Base-by-base conservation (phyloP, 2,329 filamentous ascomycete species). In the Sclerotinia minor region DNA sequence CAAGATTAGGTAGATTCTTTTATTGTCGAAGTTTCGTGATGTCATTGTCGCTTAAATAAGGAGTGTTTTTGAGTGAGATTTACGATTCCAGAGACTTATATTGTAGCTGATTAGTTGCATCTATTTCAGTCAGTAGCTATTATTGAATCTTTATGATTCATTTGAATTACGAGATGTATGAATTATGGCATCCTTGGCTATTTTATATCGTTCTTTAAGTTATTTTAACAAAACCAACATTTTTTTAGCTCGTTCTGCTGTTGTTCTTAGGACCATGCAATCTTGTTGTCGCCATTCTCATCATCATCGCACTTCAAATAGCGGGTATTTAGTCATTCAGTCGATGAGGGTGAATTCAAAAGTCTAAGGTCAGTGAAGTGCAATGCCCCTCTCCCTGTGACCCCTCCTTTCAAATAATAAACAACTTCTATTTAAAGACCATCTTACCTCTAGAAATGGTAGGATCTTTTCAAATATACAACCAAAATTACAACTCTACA, bases 41-140 rank as follows among this genome's bases (percentile, higher is more conserved):
- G n/a, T 15, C 0, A 41, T 52, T 63, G 29, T 63, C 59, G 59
- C 59, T 50, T 63, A 63, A 63, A 38, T 8, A 50, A 50, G 59
- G 59, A 63, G 59, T 9, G 4, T 50, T 19, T 63, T 11, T 47
- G 9, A 9, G 9, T 63, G 19, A 19, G 6, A 38, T 50, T 5
- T 63, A 24, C 21, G 6, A 38, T 50, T 5, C 8, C 1, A 38
- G 2, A 24, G 15, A 1, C 24, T 19, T 3, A 21, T 41, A 57
- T 21, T 41, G 29, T 41, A 11, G 24, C 4, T 4, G 53, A 57
- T 57, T 41, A 57, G 4, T 19, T 11, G 17, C 2, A 11, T 8
- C 15, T 21, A 38, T 32, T 50, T 5, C n/a, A 63, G n/a, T 11
- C n/a, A 52, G n/a, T 50, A 52, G 2, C 32, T 15, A 13, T 1